Conservation (phyloP, 179 eudicot genomes). For the Carnegiea gigantea region DNA sequence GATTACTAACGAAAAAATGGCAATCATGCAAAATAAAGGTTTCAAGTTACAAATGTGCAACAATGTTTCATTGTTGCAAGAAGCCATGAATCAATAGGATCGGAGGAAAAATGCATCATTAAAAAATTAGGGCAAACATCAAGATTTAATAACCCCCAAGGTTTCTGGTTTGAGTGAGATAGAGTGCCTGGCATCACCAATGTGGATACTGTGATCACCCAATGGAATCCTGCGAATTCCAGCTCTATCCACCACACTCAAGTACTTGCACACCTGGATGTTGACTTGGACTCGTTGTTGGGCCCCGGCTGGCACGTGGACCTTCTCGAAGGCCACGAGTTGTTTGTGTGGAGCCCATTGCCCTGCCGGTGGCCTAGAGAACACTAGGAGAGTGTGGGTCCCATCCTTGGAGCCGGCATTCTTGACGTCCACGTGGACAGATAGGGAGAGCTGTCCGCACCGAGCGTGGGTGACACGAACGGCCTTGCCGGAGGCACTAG, state of each 20-base stretch:
- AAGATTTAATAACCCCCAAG: constrained; percentile 49
- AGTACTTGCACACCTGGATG: constrained; percentile 65
- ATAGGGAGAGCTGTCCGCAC: constrained; percentile 43
- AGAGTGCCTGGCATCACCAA: constrained; percentile 49
- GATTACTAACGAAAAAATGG: neutral
- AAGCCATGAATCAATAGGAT: constrained; percentile 20
- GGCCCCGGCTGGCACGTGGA: constrained; percentile 43
- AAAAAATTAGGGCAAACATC: neutral
- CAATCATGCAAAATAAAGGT: constrained; percentile 16
- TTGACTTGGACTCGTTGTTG: constrained; percentile 35
- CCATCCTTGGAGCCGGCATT: constrained; percentile 54
- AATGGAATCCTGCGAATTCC: constrained; percentile 59
- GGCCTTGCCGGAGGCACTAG: constrained; percentile 31
- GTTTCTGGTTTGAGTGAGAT: constrained; percentile 49
- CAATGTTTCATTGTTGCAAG: constrained; percentile 13
- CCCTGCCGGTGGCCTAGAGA: constrained; percentile 47
- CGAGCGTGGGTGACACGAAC: constrained; percentile 54
- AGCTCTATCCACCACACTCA: constrained; percentile 55
- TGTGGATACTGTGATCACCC: constrained; percentile 60
- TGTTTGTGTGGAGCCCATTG: constrained; percentile 62
- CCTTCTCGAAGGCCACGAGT: constrained; percentile 55
- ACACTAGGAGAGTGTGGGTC: constrained; percentile 52
- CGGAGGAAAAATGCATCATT: neutral
- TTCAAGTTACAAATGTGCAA: constrained; percentile 14
- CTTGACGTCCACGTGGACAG: constrained; percentile 40